A percentile compares a stretch with the other conserved stretches of the same genome.
Evolutionary conservation across 306 rosid genomes (phyloP).

Genomic region (Begonia masoniana): DNA sequence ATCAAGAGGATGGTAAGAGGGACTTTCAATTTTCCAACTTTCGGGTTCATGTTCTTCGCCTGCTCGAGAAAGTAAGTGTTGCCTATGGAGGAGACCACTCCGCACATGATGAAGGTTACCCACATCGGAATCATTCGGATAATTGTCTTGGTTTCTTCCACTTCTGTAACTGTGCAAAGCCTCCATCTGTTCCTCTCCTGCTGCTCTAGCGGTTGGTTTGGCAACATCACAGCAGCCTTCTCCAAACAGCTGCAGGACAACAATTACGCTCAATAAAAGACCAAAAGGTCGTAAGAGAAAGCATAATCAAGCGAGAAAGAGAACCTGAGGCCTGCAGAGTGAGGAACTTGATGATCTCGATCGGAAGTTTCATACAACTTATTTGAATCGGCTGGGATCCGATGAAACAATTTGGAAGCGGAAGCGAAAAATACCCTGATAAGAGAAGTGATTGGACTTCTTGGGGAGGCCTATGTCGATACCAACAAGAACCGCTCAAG

Average conservation of each 20-base stretch:
- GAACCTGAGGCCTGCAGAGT: slow-evolving; percentile 9
- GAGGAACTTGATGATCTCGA: neutral
- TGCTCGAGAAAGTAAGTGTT: slow-evolving; percentile 20
- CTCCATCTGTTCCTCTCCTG: slow-evolving; percentile 13
- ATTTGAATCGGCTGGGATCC: slow-evolving; percentile 1
- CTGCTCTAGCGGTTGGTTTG: slow-evolving; percentile 4
- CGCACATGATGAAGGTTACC: slow-evolving; percentile 9
- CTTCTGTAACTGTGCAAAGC: slow-evolving; percentile 18
- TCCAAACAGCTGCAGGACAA: slow-evolving; percentile 14
- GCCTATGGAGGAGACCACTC: slow-evolving; percentile 19
- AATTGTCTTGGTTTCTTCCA: slow-evolving; percentile 17
- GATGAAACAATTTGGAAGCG: slow-evolving; percentile 6
- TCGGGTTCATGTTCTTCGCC: slow-evolving; percentile 16
- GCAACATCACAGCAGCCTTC: slow-evolving; percentile 15
- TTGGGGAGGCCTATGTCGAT: neutral
- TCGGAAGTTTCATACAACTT: neutral
- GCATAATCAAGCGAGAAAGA: neutral
- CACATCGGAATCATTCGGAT: slow-evolving; percentile 13
- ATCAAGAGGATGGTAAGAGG: slow-evolving; percentile 10
- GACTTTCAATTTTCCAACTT: slow-evolving; percentile 9
- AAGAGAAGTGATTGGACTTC: slow-evolving; percentile 15
- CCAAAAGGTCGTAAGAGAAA: neutral
- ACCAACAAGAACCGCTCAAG: slow-evolving; percentile 7
- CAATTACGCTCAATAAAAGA: neutral
- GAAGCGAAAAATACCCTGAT: slow-evolving; percentile 14